Evolutionary conservation across 768 basidiomycete species (phyloP), one percentile per base, ranked within the genome.

Genomic region (Tricholoma bakamatsutake): DNA sequence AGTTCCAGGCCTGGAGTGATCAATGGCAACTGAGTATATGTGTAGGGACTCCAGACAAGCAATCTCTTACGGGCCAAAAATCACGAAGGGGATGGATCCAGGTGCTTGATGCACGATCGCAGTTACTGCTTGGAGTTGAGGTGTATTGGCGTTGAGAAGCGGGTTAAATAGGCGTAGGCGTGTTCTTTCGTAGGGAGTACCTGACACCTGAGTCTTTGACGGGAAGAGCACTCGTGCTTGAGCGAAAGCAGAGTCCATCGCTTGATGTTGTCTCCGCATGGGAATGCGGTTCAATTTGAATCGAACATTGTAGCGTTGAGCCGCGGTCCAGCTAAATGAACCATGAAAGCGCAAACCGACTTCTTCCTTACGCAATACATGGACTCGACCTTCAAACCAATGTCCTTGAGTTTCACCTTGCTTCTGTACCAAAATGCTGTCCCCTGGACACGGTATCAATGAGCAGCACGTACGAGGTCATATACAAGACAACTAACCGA

Each of bases 321-420:
- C 70, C 8, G 66, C 54, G 1, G 62, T 58, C 62, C 66, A 71
- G 5, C 64, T 67, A 66, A 87, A 87, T 3, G 72, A 71, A 0
- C 58, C 45, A 43, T 76, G 68, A 59, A 87, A 82, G 13, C 73
- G 68, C 0, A 88, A 70, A 1, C 74, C 76, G 7, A 88, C 81
- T 66, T 79, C 73, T 8, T 70, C 67, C 56, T 76, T 66, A 30
- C 70, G 74, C 11, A 85, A 74, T 5, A 73, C 64, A 51, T 84
- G 82, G 4, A 86, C 84, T 37, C 75, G 73, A 12, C 85, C 85
- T 64, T 80, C 78, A 53, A 70, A 82, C 83, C 82, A 86, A 28
- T 74, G 73, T 0, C 76, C 78, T 15, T 66, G 56, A 0, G 62
- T 60, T 3, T 71, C 64, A 21, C 73, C 74, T 21, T 70, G 64